Evolutionary conservation across 768 basidiomycete genomes (phyloP).

Genomic region (Pleurotus sapidus): DNA sequence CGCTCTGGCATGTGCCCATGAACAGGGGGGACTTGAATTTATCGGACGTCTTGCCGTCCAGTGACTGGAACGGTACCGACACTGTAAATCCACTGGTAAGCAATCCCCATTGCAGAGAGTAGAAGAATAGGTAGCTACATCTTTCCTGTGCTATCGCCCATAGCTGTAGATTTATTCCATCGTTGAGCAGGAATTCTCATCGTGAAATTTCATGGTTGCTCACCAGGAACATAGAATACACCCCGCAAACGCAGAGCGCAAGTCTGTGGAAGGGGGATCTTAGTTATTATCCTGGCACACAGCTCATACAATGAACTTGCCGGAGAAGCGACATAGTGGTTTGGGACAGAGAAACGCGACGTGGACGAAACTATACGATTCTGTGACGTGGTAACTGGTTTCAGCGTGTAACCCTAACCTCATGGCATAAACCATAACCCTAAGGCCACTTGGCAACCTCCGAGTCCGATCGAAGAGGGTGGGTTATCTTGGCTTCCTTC

Average conservation of each 20-base stretch:
- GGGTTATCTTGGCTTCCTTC: too few species aligned
- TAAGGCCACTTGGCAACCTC: not conserved
- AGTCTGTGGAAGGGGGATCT: conserved; percentile 41
- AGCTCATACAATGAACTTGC: conserved; percentile 9
- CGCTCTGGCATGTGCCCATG: conserved; percentile 82
- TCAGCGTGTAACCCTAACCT: conserved; percentile 26
- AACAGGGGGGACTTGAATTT: conserved; percentile 87
- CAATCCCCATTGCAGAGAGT: not conserved
- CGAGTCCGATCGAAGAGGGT: too few species aligned
- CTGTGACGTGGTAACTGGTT: conserved; percentile 1
- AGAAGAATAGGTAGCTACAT: conserved; percentile 42
- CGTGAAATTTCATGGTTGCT: conserved; percentile 21
- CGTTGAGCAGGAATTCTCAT: conserved; percentile 5
- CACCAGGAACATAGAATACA: conserved; percentile 92
- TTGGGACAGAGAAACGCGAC: conserved; percentile 11
- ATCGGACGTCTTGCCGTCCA: conserved; percentile 57
- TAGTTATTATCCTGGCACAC: not conserved
- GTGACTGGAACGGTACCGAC: conserved; percentile 77
- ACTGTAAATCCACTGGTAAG: conserved; percentile 38
- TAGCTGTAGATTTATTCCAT: conserved; percentile 39
- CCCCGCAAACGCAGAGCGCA: conserved; percentile 75
- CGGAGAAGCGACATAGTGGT: conserved; percentile 22
- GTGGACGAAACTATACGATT: conserved; percentile 9
- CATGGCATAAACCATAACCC: conserved; percentile 5
- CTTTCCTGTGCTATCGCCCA: conserved; percentile 96